Evolutionary conservation across 1,139 yeast species (phyloP).

Genomic region (Kazachstania sp.): DNA sequence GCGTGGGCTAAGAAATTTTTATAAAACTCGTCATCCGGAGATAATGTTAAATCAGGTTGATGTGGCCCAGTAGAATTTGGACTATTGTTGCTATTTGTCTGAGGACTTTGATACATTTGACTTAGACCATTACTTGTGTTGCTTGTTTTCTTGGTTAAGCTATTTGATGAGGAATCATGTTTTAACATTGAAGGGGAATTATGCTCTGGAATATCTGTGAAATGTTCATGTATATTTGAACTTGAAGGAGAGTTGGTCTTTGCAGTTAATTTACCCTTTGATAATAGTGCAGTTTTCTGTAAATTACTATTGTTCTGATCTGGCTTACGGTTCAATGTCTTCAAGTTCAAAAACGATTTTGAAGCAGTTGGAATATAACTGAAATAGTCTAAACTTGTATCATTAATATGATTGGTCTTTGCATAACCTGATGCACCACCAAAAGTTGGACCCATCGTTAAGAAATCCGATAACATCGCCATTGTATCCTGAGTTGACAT

Average conservation of each 20-base stretch:
- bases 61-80: slow-evolving; percentile 1
- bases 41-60: not conserved
- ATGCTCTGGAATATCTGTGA: slow-evolving; percentile 1
- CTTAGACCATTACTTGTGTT: not conserved
- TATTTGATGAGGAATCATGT: not conserved
- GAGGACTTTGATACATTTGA: not conserved
- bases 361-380: slow-evolving; percentile 11
- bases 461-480: slow-evolving; percentile 21
- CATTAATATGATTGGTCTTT: slow-evolving; percentile 10
- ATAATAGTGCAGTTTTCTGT: not conserved
- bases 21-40: slow-evolving; percentile 49
- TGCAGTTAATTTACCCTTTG: not conserved
- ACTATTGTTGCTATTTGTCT: not conserved
- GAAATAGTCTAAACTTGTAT: slow-evolving; percentile 20
- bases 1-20: slow-evolving; percentile 46
- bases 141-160: not conserved
- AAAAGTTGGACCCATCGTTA: slow-evolving; percentile 29
- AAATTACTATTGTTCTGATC: not conserved
- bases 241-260: not conserved
- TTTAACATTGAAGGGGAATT: not conserved
- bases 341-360: slow-evolving; percentile 4
- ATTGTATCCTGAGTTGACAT: not conserved
- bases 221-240: not conserved
- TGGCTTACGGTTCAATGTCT: not conserved
- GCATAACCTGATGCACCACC: slow-evolving; percentile 28